Percentiles rank a stretch among this genome's conserved stretches.
These are phyloP conservation scores for Diplodia seriata DNA, from an alignment of 2,329 filamentous ascomycete genomes.

Conservation along the genomic window DNA sequence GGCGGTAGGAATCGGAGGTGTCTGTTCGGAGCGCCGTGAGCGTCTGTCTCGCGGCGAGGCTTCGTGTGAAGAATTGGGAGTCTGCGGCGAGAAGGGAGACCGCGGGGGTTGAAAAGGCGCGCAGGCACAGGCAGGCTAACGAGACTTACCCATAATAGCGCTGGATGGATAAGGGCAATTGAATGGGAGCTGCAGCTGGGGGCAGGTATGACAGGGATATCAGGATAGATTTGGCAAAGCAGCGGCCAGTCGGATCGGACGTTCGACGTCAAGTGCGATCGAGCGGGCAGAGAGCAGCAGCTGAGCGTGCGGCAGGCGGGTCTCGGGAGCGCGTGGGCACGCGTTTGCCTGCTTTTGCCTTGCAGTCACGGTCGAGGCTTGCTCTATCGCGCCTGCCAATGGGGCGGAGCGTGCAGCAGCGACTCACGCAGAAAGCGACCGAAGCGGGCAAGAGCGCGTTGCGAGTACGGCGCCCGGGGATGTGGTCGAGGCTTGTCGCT, in stretches of 20 bases:
- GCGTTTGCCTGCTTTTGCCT: conserved; percentile 31
- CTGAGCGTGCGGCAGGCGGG: conserved; percentile 30
- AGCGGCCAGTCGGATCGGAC: conserved; percentile 31
- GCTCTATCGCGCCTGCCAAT: conserved; percentile 28
- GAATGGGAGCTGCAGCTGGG: conserved; percentile 30
- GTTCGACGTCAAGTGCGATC: conserved; percentile 30
- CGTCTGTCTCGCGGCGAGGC: conserved; percentile 3
- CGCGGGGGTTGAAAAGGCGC: conserved; percentile 31
- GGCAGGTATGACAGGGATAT: conserved; percentile 32
- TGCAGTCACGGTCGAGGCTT: conserved; percentile 26
- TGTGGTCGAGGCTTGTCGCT: conserved; percentile 28
- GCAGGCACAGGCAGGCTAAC: conserved; percentile 31
- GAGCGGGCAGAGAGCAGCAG: conserved; percentile 22
- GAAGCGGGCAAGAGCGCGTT: conserved; percentile 25
- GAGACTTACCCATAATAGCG: conserved; percentile 32
- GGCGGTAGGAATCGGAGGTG: conserved; percentile 31
- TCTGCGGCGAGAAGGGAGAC: conserved; percentile 24
- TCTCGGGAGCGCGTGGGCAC: conserved; percentile 27
- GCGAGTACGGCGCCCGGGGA: conserved; percentile 25
- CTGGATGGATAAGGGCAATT: conserved; percentile 29
- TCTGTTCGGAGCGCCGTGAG: conserved; percentile 23
- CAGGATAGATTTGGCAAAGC: conserved; percentile 29
- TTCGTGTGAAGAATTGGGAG: conserved; percentile 11
- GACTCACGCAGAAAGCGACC: conserved; percentile 27
- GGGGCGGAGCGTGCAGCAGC: conserved; percentile 25